Percentiles rank a stretch among this genome's conserved stretches.
phyloP scores from a whole-genome alignment of 2,329 filamentous ascomycete species.

The Fusarium sp. region DNA sequence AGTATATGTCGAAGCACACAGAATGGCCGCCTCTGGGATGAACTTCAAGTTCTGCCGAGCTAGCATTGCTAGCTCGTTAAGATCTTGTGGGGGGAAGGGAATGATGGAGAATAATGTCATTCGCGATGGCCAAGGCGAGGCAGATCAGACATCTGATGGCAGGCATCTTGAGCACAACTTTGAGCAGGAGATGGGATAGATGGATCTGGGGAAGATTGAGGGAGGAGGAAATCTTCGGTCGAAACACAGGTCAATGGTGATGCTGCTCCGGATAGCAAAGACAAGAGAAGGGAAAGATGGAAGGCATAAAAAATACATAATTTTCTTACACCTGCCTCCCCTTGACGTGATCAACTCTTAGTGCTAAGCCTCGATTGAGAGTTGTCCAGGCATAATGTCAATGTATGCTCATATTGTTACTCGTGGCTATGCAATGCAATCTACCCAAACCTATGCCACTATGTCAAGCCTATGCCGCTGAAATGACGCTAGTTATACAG shows the following conservation, averaged over 20 bases:
- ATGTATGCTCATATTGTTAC: not conserved
- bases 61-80: too few species aligned
- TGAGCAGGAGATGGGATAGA: not conserved
- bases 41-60: too few species aligned
- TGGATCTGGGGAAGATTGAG: not conserved
- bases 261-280: not conserved
- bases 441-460: not conserved
- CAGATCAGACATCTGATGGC: too few species aligned
- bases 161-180: not conserved
- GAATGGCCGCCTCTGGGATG: too few species aligned
- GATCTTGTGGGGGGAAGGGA: too few species aligned
- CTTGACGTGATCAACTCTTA: not conserved
- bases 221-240: not conserved
- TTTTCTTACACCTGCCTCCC: not conserved
- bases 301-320: not conserved
- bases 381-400: not conserved
- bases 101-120: too few species aligned
- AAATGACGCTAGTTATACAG: not conserved
- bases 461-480: not conserved
- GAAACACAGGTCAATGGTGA: not conserved
- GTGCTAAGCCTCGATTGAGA: not conserved
- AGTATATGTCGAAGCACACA: too few species aligned
- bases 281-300: not conserved
- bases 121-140: too few species aligned
- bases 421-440: not conserved